These are phyloP conservation scores for Candida stauntonica DNA, from an alignment of 805 yeast species.

Conservation along the genomic window DNA sequence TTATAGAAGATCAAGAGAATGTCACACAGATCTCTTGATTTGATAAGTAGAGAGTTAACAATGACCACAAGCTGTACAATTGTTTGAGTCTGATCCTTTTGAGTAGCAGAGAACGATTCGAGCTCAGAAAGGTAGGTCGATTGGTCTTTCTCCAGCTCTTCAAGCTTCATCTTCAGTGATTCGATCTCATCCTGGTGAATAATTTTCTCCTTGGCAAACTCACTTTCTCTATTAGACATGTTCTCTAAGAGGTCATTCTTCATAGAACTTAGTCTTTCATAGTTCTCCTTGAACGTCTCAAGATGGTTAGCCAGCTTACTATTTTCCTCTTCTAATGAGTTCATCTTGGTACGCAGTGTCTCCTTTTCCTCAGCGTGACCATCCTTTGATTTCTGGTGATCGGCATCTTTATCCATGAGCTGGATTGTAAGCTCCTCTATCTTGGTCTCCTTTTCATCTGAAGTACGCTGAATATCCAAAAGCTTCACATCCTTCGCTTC, in stretches of 20 bases:
- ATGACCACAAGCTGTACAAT: conserved; percentile 30
- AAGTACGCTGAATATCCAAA: background rate
- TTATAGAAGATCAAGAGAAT: conserved; percentile 28
- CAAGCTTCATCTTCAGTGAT: conserved; percentile 38
- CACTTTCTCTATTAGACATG: conserved; percentile 60
- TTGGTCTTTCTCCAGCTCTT: conserved; percentile 45
- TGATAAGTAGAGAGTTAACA: conserved; percentile 28
- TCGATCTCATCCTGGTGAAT: conserved; percentile 47
- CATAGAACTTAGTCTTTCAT: conserved; percentile 32
- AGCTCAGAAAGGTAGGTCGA: conserved; percentile 25
- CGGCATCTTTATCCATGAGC: conserved; percentile 10
- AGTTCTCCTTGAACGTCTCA: conserved; percentile 19
- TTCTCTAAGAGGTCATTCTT: conserved; percentile 65
- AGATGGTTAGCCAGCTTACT: conserved; percentile 4
- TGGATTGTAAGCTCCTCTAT: conserved; percentile 1
- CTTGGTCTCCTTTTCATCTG: background rate
- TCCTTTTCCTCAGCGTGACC: background rate
- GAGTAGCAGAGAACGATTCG: background rate
- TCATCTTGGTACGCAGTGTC: background rate
- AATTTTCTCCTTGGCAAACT: conserved; percentile 50
- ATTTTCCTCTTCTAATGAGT: conserved; percentile 2
- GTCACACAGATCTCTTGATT: conserved; percentile 41
- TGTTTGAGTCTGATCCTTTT: conserved; percentile 24
- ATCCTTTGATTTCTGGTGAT: background rate
- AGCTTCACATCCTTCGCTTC: conserved; percentile 5